Percentiles rank a stretch among this genome's conserved stretches.
Evolutionary conservation across 805 yeast genomes (phyloP).

Genomic region (Metschnikowia dekortorum): DNA sequence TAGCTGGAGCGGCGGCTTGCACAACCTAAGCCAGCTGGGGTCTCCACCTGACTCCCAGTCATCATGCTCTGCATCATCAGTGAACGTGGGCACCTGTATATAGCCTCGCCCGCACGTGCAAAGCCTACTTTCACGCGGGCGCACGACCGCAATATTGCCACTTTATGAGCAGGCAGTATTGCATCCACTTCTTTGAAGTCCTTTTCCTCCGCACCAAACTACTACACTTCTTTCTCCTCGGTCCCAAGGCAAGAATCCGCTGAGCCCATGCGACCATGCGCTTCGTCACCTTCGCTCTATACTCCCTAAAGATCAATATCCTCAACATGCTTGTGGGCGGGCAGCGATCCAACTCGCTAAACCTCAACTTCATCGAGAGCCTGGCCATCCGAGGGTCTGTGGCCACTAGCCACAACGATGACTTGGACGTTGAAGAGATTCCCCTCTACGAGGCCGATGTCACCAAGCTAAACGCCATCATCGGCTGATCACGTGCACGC

Average conservation of each 20-base stretch:
- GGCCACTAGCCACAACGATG: slow-evolving; percentile 24
- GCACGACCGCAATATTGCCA: not conserved
- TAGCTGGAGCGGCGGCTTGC: too few relatives aligned
- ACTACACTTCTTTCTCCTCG: too few relatives aligned
- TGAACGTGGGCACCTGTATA: not conserved
- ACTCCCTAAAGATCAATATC: slow-evolving; percentile 34
- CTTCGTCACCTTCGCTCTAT: slow-evolving; percentile 28
- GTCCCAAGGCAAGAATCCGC: too few relatives aligned
- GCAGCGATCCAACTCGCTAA: slow-evolving; percentile 29
- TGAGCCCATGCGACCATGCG: slow-evolving; percentile 21
- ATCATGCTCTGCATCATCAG: not conserved
- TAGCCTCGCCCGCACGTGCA: not conserved
- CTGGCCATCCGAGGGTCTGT: slow-evolving; percentile 25
- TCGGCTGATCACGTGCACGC: too few relatives aligned
- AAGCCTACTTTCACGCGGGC: not conserved
- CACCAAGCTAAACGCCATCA: not conserved
- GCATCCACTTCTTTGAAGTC: not conserved
- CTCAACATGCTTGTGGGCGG: slow-evolving; percentile 32
- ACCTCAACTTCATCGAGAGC: slow-evolving; percentile 31
- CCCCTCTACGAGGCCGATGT: not conserved
- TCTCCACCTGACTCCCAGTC: too few relatives aligned
- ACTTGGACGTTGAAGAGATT: slow-evolving; percentile 3
- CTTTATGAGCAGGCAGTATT: not conserved
- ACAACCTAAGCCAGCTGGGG: too few relatives aligned
- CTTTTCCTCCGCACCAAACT: too few relatives aligned